phyloP scores from a whole-genome alignment of 352 stramenopile genomes.

The Phytophthora litchii region DNA sequence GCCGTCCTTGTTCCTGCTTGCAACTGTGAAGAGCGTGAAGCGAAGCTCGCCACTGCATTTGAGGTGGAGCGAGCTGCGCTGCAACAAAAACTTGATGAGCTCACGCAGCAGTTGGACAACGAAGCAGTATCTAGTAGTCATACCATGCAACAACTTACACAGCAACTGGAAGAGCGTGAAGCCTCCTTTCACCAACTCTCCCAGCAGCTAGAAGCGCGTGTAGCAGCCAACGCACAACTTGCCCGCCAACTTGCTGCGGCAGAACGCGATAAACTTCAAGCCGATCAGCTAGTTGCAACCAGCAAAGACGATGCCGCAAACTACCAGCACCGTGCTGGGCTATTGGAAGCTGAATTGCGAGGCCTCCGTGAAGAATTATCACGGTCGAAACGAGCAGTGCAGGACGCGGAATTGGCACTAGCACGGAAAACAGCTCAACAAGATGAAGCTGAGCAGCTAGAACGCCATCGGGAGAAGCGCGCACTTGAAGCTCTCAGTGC shows the following conservation, averaged over 20 bases:
- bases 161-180: conserved; percentile 30
- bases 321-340: conserved; percentile 24
- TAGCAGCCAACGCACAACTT: conserved; percentile 30
- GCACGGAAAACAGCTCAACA: conserved; percentile 31
- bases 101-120: conserved; percentile 40
- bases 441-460: conserved; percentile 44
- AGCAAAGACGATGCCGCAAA: conserved; percentile 21
- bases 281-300: conserved; percentile 18
- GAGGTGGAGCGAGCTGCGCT: conserved; percentile 36
- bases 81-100: conserved; percentile 27
- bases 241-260: conserved; percentile 38
- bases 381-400: conserved; percentile 22
- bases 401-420: conserved; percentile 26
- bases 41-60: conserved; percentile 17
- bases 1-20: conserved; percentile 11
- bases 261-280: conserved; percentile 27
- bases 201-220: conserved; percentile 28
- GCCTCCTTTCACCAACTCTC: conserved; percentile 18
- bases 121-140: conserved; percentile 15
- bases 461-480: conserved; percentile 44
- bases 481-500: conserved; percentile 55
- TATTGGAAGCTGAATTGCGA: conserved; percentile 24
- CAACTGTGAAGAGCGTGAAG: conserved; percentile 25
- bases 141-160: conserved; percentile 25
- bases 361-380: conserved; percentile 27